Percentiles rank a stretch among this genome's conserved stretches.
Conservation (phyloP, 1,284 basidiomycete genomes). For the Coriolopsis trogii region DNA sequence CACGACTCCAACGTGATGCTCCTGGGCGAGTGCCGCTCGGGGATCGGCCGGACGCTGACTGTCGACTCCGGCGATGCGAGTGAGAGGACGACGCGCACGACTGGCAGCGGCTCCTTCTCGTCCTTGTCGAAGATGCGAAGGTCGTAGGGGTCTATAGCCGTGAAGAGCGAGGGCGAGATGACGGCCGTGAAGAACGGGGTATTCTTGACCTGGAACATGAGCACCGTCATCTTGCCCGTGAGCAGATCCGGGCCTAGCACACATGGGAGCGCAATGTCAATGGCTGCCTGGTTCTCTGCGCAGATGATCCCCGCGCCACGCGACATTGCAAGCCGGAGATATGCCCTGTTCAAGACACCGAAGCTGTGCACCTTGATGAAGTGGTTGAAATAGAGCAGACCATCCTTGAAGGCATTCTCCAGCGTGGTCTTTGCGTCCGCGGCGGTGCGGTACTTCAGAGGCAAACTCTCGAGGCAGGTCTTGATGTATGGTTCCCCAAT, state of each 20-base stretch:
- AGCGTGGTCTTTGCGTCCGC: slow-evolving; percentile 1
- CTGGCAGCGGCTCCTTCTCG: slow-evolving; percentile 1
- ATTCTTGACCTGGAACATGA: slow-evolving; percentile 34
- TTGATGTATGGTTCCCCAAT: background rate
- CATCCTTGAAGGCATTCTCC: slow-evolving; percentile 19
- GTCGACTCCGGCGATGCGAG: no score
- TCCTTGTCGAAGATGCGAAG: slow-evolving; percentile 3
- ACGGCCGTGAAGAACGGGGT: slow-evolving; percentile 8
- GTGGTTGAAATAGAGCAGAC: slow-evolving; percentile 34
- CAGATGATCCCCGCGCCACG: slow-evolving; percentile 35
- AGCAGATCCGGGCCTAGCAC: background rate
- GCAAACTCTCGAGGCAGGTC: background rate
- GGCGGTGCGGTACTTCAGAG: background rate
- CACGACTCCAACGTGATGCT: no score
- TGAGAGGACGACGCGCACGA: slow-evolving; percentile 6
- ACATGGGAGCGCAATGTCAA: slow-evolving; percentile 26
- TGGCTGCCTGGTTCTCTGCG: slow-evolving; percentile 22
- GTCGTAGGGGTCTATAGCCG: slow-evolving; percentile 3
- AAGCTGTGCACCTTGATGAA: slow-evolving; percentile 32
- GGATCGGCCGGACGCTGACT: no score
- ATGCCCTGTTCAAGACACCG: slow-evolving; percentile 22
- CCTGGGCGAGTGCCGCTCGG: no score
- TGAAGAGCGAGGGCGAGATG: background rate
- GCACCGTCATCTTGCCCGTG: slow-evolving; percentile 22
- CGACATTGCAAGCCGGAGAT: slow-evolving; percentile 25